A percentile compares a stretch with the other conserved stretches of the same genome.
These are phyloP conservation scores for Fusarium cyanostomum DNA, from an alignment of 2,329 filamentous ascomycete genomes.

Conservation along the genomic window DNA sequence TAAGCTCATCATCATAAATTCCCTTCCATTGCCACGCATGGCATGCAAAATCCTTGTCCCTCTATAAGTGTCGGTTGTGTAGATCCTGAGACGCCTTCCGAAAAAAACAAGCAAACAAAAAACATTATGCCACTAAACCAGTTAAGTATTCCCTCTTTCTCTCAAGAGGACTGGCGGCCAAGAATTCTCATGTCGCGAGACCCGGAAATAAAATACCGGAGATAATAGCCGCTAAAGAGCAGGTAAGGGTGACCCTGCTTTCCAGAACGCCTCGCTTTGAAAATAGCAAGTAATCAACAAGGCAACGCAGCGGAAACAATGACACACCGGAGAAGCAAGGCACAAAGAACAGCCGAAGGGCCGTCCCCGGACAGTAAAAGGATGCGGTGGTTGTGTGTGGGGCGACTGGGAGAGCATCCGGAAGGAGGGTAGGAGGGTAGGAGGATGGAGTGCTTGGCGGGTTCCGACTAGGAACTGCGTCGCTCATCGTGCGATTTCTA, in stretches of 20 bases:
- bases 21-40: conserved; percentile 21
- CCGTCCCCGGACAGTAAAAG: background rate
- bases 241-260: conserved; percentile 27
- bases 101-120: conserved; percentile 2
- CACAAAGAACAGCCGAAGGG: background rate
- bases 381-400: conserved; percentile 11
- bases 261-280: conserved; percentile 42
- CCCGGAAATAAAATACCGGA: background rate
- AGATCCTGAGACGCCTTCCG: conserved; percentile 18
- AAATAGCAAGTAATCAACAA: conserved; percentile 24
- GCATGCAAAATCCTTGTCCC: conserved; percentile 23
- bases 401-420: conserved; percentile 2
- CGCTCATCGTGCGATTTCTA: conserved; percentile 35
- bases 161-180: background rate
- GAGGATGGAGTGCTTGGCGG: conserved; percentile 20
- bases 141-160: conserved; percentile 1
- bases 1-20: conserved; percentile 27
- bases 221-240: conserved; percentile 19
- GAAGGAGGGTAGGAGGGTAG: conserved; percentile 11
- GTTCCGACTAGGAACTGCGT: conserved; percentile 13
- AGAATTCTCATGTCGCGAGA: background rate
- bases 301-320: conserved; percentile 3
- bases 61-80: conserved; percentile 20
- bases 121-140: conserved; percentile 23
- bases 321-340: conserved; percentile 8